Evolutionary conservation across 2,329 filamentous ascomycete species (phyloP).

Genomic region (Fusarium xyrophilum): DNA sequence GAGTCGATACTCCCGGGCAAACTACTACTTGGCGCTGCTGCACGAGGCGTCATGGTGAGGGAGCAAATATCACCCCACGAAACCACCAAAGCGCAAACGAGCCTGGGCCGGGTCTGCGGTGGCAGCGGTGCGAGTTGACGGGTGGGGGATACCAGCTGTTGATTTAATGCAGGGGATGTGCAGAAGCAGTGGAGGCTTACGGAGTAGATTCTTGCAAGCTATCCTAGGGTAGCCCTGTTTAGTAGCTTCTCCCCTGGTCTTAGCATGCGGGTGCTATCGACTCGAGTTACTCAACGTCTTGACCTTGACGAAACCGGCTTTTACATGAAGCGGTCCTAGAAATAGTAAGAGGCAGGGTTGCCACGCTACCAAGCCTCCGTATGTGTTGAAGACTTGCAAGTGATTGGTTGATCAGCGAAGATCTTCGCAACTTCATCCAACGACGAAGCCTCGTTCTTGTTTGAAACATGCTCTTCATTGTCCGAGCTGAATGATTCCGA

Average conservation of each 20-base stretch:
- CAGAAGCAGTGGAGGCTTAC: conserved; percentile 25
- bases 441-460: conserved; percentile 12
- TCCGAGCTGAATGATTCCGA: background rate
- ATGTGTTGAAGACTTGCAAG: conserved; percentile 1
- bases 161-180: conserved; percentile 37
- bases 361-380: conserved; percentile 16
- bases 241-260: conserved; percentile 8
- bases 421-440: conserved; percentile 15
- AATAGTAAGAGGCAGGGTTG: conserved; percentile 14
- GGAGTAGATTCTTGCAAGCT: conserved; percentile 13
- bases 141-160: conserved; percentile 35
- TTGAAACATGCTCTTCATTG: conserved; percentile 12
- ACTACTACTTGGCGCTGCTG: conserved; percentile 16
- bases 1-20: conserved; percentile 4
- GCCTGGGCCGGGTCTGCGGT: conserved; percentile 35
- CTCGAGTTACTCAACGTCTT: conserved; percentile 9
- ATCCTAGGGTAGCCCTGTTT: background rate
- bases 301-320: conserved; percentile 20
- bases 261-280: conserved; percentile 38
- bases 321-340: conserved; percentile 10
- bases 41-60: conserved; percentile 36
- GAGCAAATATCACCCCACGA: conserved; percentile 40
- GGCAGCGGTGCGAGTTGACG: conserved; percentile 37
- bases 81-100: conserved; percentile 38
- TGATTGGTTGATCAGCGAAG: conserved; percentile 13